These are phyloP conservation scores for Nothophaeocryptopus gaeumannii DNA, from an alignment of 2,329 filamentous ascomycete species.

Conservation along the genomic window DNA sequence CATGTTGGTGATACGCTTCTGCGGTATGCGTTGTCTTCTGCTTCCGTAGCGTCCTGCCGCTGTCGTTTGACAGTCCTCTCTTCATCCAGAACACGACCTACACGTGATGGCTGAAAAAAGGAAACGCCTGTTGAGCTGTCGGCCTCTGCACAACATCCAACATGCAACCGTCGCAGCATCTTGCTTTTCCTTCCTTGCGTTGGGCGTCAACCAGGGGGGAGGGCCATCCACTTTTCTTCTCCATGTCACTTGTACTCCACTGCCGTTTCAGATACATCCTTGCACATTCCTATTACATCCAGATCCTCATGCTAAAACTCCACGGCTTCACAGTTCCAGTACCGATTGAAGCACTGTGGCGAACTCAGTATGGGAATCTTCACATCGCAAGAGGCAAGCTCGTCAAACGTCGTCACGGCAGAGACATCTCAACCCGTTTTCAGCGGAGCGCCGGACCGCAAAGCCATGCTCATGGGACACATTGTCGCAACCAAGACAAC, in stretches of 20 bases:
- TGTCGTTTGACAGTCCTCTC: constrained; percentile 14
- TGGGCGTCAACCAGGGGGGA: constrained; percentile 13
- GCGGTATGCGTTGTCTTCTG: constrained; percentile 30
- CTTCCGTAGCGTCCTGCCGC: constrained; percentile 20
- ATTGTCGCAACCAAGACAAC: constrained; percentile 71
- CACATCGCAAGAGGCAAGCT: constrained; percentile 55
- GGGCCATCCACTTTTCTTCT: constrained; percentile 6
- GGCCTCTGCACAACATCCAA: constrained; percentile 15
- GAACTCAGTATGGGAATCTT: constrained; percentile 80
- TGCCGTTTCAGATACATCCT: constrained; percentile 18
- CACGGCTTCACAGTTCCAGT: constrained; percentile 60
- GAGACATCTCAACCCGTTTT: constrained; percentile 58
- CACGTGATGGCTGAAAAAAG: background rate
- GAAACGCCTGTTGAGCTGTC: constrained; percentile 5
- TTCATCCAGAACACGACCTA: background rate
- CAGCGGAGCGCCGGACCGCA: constrained; percentile 55
- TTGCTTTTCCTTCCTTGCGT: constrained; percentile 8
- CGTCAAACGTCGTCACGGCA: constrained; percentile 56
- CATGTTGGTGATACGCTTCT: constrained; percentile 26
- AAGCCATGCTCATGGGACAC: constrained; percentile 70
- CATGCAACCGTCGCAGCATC: background rate
- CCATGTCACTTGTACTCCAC: constrained; percentile 14
- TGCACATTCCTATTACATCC: constrained; percentile 16
- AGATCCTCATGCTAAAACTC: too few species aligned
- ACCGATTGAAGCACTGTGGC: constrained; percentile 70